Percentiles rank a stretch among this genome's conserved stretches.
phyloP scores from a whole-genome alignment of 2,329 filamentous ascomycete species.

The Emmonsiellopsis sp. region DNA sequence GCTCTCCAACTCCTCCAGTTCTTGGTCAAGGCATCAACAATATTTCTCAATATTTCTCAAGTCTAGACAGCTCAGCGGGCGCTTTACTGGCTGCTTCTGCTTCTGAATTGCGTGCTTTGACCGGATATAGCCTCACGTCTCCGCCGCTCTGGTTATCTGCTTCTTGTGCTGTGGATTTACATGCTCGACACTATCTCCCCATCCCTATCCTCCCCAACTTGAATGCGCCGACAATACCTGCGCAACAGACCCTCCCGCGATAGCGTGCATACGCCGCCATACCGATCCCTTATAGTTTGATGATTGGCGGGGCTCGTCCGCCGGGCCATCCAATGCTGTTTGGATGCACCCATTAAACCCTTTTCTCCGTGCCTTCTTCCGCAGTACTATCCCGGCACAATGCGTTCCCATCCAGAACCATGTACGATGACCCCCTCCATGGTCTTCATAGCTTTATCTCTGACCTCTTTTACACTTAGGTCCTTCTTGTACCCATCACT shows the following conservation, averaged over 20 bases:
- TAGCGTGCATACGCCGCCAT: background rate
- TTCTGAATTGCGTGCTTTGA: too few relatives aligned
- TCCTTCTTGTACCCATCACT: constrained; percentile 87
- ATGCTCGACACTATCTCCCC: background rate
- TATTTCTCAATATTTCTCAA: too few relatives aligned
- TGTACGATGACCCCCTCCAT: constrained; percentile 32
- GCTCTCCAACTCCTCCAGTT: too few relatives aligned
- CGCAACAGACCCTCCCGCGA: background rate
- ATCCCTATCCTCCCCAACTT: background rate
- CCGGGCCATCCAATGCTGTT: constrained; percentile 34
- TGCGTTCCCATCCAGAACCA: constrained; percentile 87
- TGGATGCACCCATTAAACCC: constrained; percentile 99
- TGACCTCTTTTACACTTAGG: constrained; percentile 30
- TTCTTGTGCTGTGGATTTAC: background rate
- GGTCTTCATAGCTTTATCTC: background rate
- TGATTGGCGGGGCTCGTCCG: constrained; percentile 24
- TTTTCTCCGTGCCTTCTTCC: constrained; percentile 97
- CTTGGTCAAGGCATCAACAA: too few relatives aligned
- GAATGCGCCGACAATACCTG: background rate
- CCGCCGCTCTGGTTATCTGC: too few relatives aligned
- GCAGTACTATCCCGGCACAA: constrained; percentile 83
- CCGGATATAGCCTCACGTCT: too few relatives aligned
- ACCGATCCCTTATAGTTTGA: constrained; percentile 18
- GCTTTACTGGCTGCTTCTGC: too few relatives aligned
- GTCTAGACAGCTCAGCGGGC: too few relatives aligned